Conservation (phyloP, 345 rosid genomes). For the Euphorbia tirucalli region DNA sequence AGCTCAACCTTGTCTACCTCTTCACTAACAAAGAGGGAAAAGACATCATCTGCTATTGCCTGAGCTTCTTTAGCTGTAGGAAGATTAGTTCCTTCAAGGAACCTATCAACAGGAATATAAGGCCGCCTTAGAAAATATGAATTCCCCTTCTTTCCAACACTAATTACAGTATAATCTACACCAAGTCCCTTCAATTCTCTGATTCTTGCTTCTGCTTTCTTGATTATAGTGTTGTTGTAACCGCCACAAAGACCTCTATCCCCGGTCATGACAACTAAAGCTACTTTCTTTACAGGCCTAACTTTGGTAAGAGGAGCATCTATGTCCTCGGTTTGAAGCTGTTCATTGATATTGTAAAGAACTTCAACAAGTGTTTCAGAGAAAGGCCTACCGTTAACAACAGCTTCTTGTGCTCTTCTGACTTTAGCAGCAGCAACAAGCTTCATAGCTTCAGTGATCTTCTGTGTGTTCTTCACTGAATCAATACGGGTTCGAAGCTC, state of each 20-base stretch:
- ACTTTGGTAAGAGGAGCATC: conserved; percentile 76
- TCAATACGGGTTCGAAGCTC: conserved; percentile 75
- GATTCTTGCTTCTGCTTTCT: conserved; percentile 81
- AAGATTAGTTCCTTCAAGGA: conserved; percentile 21
- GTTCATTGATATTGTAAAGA: conserved; percentile 92
- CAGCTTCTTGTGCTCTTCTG: conserved; percentile 96
- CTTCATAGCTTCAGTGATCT: conserved; percentile 98
- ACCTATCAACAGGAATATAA: conserved; percentile 70
- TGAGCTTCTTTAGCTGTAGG: conserved; percentile 43
- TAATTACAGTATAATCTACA: conserved; percentile 58
- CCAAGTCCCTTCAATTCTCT: conserved; percentile 64
- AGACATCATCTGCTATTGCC: conserved; percentile 35
- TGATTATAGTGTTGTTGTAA: conserved; percentile 64
- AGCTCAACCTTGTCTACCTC: conserved; percentile 97
- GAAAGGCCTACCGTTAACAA: conserved; percentile 84
- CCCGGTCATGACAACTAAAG: conserved; percentile 85
- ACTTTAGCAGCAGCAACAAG: conserved; percentile 97
- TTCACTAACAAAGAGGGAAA: conserved; percentile 50
- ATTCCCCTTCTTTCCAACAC: conserved; percentile 93
- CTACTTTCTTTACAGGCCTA: conserved; percentile 95
- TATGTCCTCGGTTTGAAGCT: conserved; percentile 79
- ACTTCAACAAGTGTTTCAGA: conserved; percentile 89
- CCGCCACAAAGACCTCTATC: conserved; percentile 91
- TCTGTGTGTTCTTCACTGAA: conserved; percentile 89
- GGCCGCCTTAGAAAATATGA: conserved; percentile 71